Evolutionary conservation across 1,284 basidiomycete genomes (phyloP).

Genomic region (Ganoderma resinaceum): DNA sequence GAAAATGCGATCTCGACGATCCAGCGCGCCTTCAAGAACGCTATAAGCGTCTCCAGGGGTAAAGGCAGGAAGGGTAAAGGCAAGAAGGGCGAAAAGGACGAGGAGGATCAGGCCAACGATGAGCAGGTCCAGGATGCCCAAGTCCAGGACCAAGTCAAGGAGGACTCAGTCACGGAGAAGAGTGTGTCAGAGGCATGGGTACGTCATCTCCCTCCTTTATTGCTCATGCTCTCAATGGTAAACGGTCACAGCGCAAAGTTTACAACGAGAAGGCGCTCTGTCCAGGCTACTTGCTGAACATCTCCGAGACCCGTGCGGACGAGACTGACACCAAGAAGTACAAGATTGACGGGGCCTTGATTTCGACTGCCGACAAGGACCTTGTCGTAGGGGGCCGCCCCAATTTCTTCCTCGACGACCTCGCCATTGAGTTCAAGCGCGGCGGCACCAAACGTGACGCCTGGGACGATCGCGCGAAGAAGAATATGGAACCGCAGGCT

Average conservation of each 20-base stretch:
- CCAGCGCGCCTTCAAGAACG: neutral
- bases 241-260: neutral
- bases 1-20: neutral
- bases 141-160: too few species aligned
- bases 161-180: neutral
- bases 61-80: neutral
- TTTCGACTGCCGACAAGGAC: neutral
- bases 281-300: neutral
- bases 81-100: too few species aligned
- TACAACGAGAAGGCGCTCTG: neutral
- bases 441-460: neutral
- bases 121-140: too few species aligned
- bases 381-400: neutral
- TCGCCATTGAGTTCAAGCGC: constrained; percentile 13
- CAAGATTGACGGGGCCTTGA: constrained; percentile 5
- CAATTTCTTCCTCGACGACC: neutral
- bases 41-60: neutral
- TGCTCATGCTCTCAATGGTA: neutral
- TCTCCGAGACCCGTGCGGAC: neutral
- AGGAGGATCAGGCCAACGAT: too few species aligned
- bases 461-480: neutral
- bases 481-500: neutral
- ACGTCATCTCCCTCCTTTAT: neutral
- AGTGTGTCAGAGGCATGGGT: constrained; percentile 5
- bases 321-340: neutral